These are phyloP conservation scores for Podospora didyma DNA, from an alignment of 495 filamentous ascomycete species.

Conservation along the genomic window DNA sequence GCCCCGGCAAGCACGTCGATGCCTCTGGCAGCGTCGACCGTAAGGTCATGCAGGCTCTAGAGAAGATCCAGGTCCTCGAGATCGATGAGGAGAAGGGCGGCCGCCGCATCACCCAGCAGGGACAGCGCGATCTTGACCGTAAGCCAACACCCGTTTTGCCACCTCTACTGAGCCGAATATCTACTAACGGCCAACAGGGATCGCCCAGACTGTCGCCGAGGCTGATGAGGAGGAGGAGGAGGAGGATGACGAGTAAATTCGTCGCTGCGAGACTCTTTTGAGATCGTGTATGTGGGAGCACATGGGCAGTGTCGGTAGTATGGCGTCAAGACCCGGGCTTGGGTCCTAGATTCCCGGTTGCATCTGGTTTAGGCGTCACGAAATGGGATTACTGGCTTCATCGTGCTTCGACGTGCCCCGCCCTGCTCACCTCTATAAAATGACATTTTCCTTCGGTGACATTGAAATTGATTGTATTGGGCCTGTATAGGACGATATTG, in stretches of 20 bases:
- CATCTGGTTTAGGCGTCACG: slow-evolving; percentile 37
- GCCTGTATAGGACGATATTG: too few relatives aligned
- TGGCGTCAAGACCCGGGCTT: slow-evolving; percentile 16
- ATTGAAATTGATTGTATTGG: too few relatives aligned
- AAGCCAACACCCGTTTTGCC: slow-evolving; percentile 8
- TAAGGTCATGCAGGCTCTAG: slow-evolving; percentile 90
- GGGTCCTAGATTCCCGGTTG: slow-evolving; percentile 33
- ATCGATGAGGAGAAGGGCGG: slow-evolving; percentile 95
- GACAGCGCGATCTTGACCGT: slow-evolving; percentile 99
- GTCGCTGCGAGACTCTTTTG: not conserved
- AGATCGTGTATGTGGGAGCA: not conserved
- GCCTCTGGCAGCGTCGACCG: slow-evolving; percentile 92
- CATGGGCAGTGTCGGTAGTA: slow-evolving; percentile 3
- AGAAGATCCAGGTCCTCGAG: slow-evolving; percentile 99
- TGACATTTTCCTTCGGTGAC: too few relatives aligned
- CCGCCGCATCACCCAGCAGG: slow-evolving; percentile 90
- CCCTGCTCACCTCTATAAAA: slow-evolving; percentile 7
- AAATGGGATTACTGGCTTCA: slow-evolving; percentile 32
- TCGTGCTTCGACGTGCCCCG: slow-evolving; percentile 18
- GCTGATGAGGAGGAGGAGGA: slow-evolving; percentile 67
- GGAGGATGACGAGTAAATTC: slow-evolving; percentile 55
- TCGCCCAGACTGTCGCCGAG: slow-evolving; percentile 71
- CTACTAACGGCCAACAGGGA: slow-evolving; percentile 37
- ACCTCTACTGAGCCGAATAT: not conserved
- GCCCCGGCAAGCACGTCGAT: slow-evolving; percentile 92